These are phyloP conservation scores for Plasmodium knowlesi DNA, from an alignment of 169 alveolate genomes.

Conservation along the genomic window DNA sequence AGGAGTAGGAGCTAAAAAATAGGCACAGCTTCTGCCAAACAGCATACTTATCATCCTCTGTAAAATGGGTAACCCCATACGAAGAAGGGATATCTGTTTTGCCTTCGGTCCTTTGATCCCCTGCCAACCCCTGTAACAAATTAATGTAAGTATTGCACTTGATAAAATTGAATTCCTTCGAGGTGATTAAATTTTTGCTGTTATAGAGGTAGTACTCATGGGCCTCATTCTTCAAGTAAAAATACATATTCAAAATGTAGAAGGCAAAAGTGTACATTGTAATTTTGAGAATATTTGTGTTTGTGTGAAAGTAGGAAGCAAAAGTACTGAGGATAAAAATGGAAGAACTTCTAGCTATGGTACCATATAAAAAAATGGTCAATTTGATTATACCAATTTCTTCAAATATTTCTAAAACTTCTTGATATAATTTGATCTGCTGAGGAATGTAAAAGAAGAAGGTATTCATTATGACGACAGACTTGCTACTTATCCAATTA, in stretches of 20 bases:
- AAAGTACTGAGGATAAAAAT: conserved; percentile 65
- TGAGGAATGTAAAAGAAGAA: conserved; percentile 53
- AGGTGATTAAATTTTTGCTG: background rate
- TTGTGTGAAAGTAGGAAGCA: conserved; percentile 66
- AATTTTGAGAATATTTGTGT: conserved; percentile 46
- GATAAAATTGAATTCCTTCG: conserved; percentile 14
- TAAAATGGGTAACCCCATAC: background rate
- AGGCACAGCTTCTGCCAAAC: conserved; percentile 73
- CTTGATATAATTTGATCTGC: conserved; percentile 40
- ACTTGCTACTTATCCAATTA: conserved; percentile 65
- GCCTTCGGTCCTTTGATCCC: too few species aligned
- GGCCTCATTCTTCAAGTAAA: conserved; percentile 60
- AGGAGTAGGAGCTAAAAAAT: conserved; percentile 61
- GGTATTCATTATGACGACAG: conserved; percentile 59
- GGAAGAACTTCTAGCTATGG: conserved; percentile 68
- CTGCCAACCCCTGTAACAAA: conserved; percentile 12
- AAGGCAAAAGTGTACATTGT: conserved; percentile 36
- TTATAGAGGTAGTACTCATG: conserved; percentile 40
- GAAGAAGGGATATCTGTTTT: background rate
- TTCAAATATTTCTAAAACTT: conserved; percentile 17
- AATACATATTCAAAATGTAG: conserved; percentile 64
- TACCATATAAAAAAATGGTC: conserved; percentile 57
- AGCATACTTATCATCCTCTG: background rate
- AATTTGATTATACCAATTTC: conserved; percentile 44
- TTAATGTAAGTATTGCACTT: conserved; percentile 66